A percentile compares a stretch with the other conserved stretches of the same genome.
Conservation (phyloP, 1,139 yeast species). For the Pichiaceae sp. region DNA sequence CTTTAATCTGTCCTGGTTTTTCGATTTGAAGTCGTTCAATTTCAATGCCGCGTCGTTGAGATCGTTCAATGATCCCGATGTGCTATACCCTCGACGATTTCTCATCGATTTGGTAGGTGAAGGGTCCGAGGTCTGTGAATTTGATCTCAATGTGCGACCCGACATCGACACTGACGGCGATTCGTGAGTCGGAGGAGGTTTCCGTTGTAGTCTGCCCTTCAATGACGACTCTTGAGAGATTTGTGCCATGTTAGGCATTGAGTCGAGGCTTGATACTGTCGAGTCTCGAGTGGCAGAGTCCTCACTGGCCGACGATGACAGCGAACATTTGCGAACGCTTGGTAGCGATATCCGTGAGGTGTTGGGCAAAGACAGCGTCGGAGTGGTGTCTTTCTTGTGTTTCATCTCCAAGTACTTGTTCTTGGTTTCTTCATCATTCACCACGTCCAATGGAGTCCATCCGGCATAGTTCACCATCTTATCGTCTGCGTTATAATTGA, state of each 20-base stretch:
- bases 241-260: neutral
- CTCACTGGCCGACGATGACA: neutral
- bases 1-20: conserved; percentile 20
- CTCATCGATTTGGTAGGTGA: conserved; percentile 1
- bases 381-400: too few relatives aligned
- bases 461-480: conserved; percentile 50
- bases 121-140: neutral
- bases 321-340: neutral
- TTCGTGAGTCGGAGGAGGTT: neutral
- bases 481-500: conserved; percentile 43
- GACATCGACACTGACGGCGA: neutral
- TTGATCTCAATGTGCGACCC: neutral
- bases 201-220: neutral
- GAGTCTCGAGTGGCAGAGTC: neutral
- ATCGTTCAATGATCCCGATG: neutral
- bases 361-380: too few relatives aligned
- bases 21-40: conserved; percentile 18
- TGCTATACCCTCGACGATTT: neutral
- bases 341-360: neutral
- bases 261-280: neutral
- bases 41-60: conserved; percentile 12
- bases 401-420: conserved; percentile 22
- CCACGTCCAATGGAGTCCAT: conserved; percentile 61
- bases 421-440: conserved; percentile 40
- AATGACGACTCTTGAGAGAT: neutral